Evolutionary conservation across 495 filamentous ascomycete species (phyloP), one percentile per base, ranked within the genome.

Genomic region (Pyrenula massariospora): DNA sequence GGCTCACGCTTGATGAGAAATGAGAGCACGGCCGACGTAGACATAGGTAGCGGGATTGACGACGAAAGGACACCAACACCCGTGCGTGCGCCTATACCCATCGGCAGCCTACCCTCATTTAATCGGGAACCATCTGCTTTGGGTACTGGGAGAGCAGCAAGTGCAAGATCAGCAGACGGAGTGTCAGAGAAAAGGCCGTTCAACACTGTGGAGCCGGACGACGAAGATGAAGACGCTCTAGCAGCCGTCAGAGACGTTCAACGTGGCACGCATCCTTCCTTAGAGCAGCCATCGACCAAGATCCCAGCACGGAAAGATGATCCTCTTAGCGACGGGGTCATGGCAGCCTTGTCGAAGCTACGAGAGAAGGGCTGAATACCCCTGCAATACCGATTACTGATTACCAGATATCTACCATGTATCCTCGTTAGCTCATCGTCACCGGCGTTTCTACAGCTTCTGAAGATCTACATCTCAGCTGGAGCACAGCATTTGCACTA

Each of bases 291-390:
- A 15, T 47, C 21, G 21, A 23, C 50, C 8, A 68, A 65, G 54
- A 56, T 58, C 22, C 62, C 62, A 52, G 48, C 52, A 10, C 65
- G 57, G 48, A 22, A 42, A 49, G 65, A 71, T 22, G 73, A 74
- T 55, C 64, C 65, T 12, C 64, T 79, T 60, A 74, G 69, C 57
- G 75, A 77, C 54, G 74, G 80, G 11, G 73, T 84, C 25, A 73
- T 78, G 72, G 77, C 78, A 42, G 82, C 83, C 2, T 63, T 85
- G 52, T 71, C 75, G 48, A 84, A 76, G 58, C 62, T 84, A 24
- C 64, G 78, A 53, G 68, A 75, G 55, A 62, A 65, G 1, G 61
- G 62, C 25, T 52, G 56, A 42, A 42, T 15, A 5, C 15, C 8
- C 31, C 31, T 42, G 31, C 31, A n/a, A n/a, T n/a, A n/a, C n/a